phyloP scores from a whole-genome alignment of 306 rosid genomes.

The Sicyos baderoa region DNA sequence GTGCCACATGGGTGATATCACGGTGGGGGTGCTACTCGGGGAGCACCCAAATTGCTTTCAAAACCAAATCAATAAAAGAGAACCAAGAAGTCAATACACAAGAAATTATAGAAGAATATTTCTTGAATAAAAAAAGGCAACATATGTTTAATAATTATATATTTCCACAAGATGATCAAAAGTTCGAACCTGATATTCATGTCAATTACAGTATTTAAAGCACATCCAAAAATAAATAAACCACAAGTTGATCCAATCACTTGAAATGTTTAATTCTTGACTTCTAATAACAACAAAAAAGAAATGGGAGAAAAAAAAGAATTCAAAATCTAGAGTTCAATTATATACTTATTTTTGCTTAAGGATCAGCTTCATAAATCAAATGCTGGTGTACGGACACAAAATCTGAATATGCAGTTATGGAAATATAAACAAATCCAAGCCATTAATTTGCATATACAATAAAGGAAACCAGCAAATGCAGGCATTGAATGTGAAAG shows the following conservation, averaged over 20 bases:
- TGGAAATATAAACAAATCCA: not conserved
- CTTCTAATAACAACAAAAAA: not conserved
- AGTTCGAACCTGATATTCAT: not conserved
- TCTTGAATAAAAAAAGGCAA: not conserved
- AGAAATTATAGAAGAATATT: not conserved
- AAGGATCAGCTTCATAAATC: not conserved
- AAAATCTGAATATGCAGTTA: not conserved
- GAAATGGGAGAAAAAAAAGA: not conserved
- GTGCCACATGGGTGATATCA: too few relatives aligned
- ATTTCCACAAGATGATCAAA: not conserved
- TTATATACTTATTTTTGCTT: not conserved
- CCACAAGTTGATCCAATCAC: not conserved
- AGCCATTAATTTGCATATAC: not conserved
- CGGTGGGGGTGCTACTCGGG: too few relatives aligned
- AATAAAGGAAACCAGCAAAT: not conserved
- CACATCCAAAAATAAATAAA: not conserved
- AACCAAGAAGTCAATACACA: not conserved
- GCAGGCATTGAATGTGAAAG: not conserved
- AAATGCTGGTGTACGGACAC: not conserved
- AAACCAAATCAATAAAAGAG: not conserved
- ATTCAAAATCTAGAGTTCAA: not conserved
- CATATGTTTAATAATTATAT: not conserved
- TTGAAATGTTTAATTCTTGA: not conserved
- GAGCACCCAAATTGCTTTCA: too few relatives aligned
- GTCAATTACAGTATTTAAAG: not conserved